phyloP scores from a whole-genome alignment of 768 basidiomycete genomes.

The Ephemerocybe angulata region DNA sequence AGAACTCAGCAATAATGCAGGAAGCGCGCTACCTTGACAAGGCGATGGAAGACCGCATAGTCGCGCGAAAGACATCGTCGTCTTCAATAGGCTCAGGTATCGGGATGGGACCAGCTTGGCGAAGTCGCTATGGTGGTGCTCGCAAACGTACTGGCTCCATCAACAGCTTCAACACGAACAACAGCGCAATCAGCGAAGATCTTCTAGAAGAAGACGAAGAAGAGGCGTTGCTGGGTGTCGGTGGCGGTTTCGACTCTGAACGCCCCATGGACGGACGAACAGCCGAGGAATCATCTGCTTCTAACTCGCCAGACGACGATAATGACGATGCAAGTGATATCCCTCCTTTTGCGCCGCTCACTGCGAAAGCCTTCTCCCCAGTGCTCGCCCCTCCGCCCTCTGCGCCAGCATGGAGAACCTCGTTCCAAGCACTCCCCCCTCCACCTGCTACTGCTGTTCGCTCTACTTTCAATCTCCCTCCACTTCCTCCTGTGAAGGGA shows the following conservation, averaged over 20 bases:
- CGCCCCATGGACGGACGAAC: slow-evolving; percentile 27
- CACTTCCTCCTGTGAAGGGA: slow-evolving; percentile 35
- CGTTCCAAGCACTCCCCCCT: slow-evolving; percentile 47
- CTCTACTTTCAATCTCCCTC: slow-evolving; percentile 45
- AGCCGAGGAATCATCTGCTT: slow-evolving; percentile 33
- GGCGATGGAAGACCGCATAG: slow-evolving; percentile 80
- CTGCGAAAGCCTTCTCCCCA: slow-evolving; percentile 20
- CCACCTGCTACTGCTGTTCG: slow-evolving; percentile 51
- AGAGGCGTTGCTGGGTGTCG: slow-evolving; percentile 62
- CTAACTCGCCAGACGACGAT: slow-evolving; percentile 46
- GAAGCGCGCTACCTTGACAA: slow-evolving; percentile 83
- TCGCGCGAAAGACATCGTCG: slow-evolving; percentile 67
- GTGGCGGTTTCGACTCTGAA: slow-evolving; percentile 58
- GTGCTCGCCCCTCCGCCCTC: slow-evolving; percentile 43
- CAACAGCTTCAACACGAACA: slow-evolving; percentile 64
- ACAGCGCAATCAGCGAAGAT: slow-evolving; percentile 74
- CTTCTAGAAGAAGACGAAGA: slow-evolving; percentile 84
- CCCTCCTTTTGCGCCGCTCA: slow-evolving; percentile 16
- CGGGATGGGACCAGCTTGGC: slow-evolving; percentile 68
- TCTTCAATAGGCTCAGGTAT: slow-evolving; percentile 61
- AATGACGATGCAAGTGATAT: slow-evolving; percentile 27
- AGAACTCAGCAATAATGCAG: slow-evolving; percentile 58
- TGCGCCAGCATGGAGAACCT: slow-evolving; percentile 55
- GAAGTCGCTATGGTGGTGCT: slow-evolving; percentile 55
- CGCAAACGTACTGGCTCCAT: slow-evolving; percentile 74